phyloP scores from a whole-genome alignment of 2,329 filamentous ascomycete species.

The Lecanicillium sp. region DNA sequence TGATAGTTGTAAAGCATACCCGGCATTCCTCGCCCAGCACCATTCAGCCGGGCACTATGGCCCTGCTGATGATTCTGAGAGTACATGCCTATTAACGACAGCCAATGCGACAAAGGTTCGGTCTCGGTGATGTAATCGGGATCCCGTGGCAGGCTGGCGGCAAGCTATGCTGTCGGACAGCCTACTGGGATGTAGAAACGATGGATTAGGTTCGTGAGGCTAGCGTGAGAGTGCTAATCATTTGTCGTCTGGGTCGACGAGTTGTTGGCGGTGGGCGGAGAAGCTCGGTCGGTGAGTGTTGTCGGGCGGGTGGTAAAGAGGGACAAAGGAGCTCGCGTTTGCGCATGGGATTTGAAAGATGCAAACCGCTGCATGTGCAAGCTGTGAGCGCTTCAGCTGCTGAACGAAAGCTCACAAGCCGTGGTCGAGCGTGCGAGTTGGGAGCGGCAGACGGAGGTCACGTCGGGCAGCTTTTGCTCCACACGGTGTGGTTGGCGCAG shows the following conservation, averaged over 20 bases:
- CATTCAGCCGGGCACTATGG: conserved; percentile 65
- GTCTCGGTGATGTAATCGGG: neutral
- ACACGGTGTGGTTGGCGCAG: too few relatives aligned
- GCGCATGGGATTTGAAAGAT: conserved; percentile 26
- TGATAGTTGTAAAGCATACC: conserved; percentile 64
- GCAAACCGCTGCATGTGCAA: conserved; percentile 14
- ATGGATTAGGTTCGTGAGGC: conserved; percentile 9
- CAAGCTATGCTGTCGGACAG: conserved; percentile 13
- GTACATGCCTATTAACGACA: conserved; percentile 52
- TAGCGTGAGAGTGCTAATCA: conserved; percentile 14
- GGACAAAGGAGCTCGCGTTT: conserved; percentile 27
- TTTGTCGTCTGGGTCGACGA: conserved; percentile 13
- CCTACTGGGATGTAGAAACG: conserved; percentile 7
- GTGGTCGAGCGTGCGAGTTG: neutral
- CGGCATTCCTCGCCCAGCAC: conserved; percentile 46
- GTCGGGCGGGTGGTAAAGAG: conserved; percentile 23
- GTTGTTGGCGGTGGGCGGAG: conserved; percentile 4
- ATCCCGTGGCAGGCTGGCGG: conserved; percentile 13
- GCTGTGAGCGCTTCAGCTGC: conserved; percentile 22
- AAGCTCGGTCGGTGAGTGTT: conserved; percentile 10
- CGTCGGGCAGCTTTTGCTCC: neutral
- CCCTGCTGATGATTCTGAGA: conserved; percentile 63
- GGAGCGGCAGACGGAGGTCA: conserved; percentile 4
- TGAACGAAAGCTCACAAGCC: neutral
- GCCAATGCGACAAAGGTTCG: too few relatives aligned